Evolutionary conservation across 2,329 filamentous ascomycete genomes (phyloP).

Genomic region (Aspergillus aculeatus): DNA sequence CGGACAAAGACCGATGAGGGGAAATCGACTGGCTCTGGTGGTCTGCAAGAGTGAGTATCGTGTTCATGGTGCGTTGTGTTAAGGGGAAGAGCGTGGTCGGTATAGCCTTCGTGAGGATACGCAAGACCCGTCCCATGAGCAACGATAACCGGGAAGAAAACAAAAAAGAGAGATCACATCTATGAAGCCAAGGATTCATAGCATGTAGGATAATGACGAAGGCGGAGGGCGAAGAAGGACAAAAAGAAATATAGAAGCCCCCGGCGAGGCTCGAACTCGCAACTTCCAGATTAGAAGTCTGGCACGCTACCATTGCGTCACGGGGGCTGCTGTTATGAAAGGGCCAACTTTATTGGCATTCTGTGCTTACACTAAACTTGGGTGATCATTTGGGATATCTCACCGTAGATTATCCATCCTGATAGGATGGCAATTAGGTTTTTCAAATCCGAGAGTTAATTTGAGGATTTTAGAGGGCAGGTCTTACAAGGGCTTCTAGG

Average conservation of each 20-base stretch:
- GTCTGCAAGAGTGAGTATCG: too few species aligned
- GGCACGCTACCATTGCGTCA: background rate
- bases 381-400: too few species aligned
- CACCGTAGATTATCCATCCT: too few species aligned
- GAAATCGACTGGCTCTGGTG: background rate
- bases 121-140: too few species aligned
- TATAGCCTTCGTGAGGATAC: background rate
- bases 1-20: background rate
- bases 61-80: background rate
- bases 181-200: too few species aligned
- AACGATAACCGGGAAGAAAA: too few species aligned
- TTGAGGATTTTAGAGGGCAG: too few species aligned
- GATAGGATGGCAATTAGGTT: too few species aligned
- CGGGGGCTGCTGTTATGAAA: background rate
- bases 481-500: too few species aligned
- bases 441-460: too few species aligned
- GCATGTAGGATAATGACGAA: background rate
- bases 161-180: too few species aligned
- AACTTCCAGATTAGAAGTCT: background rate
- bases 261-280: background rate
- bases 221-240: background rate
- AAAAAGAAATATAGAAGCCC: background rate
- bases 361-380: too few species aligned
- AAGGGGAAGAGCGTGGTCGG: background rate
- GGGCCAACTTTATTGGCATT: fast-evolving